Conservation (phyloP, 2,329 filamentous ascomycete species). For the Clathrospora elynae region DNA sequence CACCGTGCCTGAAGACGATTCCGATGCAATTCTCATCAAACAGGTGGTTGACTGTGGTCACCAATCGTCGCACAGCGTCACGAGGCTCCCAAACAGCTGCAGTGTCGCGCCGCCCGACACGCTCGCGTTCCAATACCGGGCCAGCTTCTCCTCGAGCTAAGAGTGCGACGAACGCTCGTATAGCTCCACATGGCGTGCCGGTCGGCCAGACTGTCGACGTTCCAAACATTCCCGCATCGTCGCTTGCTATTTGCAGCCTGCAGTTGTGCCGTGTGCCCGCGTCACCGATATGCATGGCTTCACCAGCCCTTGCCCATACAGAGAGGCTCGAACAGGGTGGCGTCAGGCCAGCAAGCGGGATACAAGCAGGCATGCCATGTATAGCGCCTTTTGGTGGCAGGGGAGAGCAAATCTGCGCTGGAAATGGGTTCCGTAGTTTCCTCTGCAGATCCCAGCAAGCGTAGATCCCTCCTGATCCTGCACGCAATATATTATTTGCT, state of each 20-base stretch:
- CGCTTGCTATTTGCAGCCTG: conserved; percentile 36
- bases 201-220: conserved; percentile 29
- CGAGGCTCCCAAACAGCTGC: conserved; percentile 10
- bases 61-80: conserved; percentile 14
- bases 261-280: conserved; percentile 32
- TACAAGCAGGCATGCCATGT: conserved; percentile 29
- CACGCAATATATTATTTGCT: conserved; percentile 38
- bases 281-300: conserved; percentile 22
- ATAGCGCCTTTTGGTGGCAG: conserved; percentile 22
- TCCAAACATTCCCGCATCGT: conserved; percentile 34
- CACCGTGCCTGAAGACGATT: too few species aligned
- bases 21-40: too few species aligned
- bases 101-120: conserved; percentile 1
- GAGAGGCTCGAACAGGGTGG: conserved; percentile 21
- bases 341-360: conserved; percentile 30
- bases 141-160: conserved; percentile 10
- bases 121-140: conserved; percentile 20
- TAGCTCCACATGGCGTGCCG: conserved; percentile 25
- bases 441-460: conserved; percentile 26
- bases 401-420: conserved; percentile 21
- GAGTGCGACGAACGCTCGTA: conserved; percentile 25
- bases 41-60: too few species aligned
- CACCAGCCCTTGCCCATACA: conserved; percentile 10
- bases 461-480: conserved; percentile 28
- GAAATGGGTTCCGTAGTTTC: conserved; percentile 34